These are phyloP conservation scores for Capsella rubella DNA, from an alignment of 441 rosid genomes.

Conservation along the genomic window DNA sequence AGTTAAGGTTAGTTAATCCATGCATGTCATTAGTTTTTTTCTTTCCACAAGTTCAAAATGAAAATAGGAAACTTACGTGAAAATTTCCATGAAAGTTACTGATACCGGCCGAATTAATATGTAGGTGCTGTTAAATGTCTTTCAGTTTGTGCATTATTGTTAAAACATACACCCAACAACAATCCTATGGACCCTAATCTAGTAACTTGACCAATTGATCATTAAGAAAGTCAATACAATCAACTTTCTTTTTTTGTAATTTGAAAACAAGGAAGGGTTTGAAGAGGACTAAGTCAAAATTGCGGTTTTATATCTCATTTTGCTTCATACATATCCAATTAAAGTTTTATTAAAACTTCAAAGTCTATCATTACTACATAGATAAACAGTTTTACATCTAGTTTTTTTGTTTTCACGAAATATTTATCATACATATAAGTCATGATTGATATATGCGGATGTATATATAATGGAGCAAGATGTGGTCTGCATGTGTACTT, in stretches of 20 bases:
- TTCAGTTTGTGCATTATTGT: constrained; percentile 5
- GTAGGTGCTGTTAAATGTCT: neutral
- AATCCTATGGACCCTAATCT: constrained; percentile 1
- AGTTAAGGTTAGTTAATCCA: constrained; percentile 11
- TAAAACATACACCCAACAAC: neutral
- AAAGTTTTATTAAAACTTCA: neutral
- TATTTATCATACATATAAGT: neutral
- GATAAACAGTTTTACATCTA: neutral
- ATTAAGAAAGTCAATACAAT: constrained; percentile 5
- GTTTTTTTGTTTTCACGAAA: neutral
- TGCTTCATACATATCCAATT: neutral
- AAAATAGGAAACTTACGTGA: neutral
- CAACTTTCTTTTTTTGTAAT: too few species aligned
- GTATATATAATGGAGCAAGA: neutral
- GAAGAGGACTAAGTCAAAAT: neutral
- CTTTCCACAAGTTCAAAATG: neutral
- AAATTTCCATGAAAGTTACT: constrained; percentile 27
- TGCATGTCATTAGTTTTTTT: neutral
- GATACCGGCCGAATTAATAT: neutral
- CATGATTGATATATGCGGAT: neutral
- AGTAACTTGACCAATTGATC: constrained; percentile 22
- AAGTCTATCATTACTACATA: neutral
- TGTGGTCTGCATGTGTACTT: constrained; percentile 40
- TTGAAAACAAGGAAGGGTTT: neutral
- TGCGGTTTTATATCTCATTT: neutral